Percentiles rank a stretch among this genome's conserved stretches.
Evolutionary conservation across 306 rosid species (phyloP).

Genomic region (Sphenostylis stenocarpa): DNA sequence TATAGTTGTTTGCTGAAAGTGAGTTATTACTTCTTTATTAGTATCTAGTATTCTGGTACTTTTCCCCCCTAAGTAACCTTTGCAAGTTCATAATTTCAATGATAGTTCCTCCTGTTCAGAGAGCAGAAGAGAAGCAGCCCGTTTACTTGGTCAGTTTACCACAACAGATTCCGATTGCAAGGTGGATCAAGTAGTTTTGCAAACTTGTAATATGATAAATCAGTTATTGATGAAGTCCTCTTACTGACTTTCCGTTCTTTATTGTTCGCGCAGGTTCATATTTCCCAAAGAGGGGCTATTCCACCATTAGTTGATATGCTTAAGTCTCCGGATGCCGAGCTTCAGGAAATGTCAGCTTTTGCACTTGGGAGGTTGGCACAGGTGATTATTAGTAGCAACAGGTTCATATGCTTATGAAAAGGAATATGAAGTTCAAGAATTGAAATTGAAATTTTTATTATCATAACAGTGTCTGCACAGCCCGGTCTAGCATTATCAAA

Average conservation of each 20-base stretch:
- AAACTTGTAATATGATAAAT: neutral
- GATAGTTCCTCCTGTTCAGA: slow-evolving; percentile 54
- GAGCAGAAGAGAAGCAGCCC: slow-evolving; percentile 61
- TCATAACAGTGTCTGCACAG: too few species aligned
- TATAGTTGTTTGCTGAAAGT: neutral
- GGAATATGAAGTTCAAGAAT: too few species aligned
- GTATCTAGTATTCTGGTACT: neutral
- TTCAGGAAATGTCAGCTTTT: slow-evolving; percentile 83
- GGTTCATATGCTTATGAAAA: too few species aligned
- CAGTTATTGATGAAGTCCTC: neutral
- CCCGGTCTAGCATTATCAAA: too few species aligned
- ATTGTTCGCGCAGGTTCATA: slow-evolving; percentile 51
- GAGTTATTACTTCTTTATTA: neutral
- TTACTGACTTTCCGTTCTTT: neutral
- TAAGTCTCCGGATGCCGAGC: slow-evolving; percentile 62
- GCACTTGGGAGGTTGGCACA: slow-evolving; percentile 93
- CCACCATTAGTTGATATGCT: slow-evolving; percentile 83
- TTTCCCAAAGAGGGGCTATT: slow-evolving; percentile 16
- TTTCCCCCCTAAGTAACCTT: neutral
- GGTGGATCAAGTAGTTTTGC: slow-evolving; percentile 40
- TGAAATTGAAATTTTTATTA: too few species aligned
- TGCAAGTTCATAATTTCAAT: neutral
- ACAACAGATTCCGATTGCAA: slow-evolving; percentile 59
- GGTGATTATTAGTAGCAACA: slow-evolving; percentile 48
- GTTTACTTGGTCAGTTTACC: slow-evolving; percentile 68